Conservation (phyloP, 495 filamentous ascomycete genomes). For the Hypoxylon subgilvum region DNA sequence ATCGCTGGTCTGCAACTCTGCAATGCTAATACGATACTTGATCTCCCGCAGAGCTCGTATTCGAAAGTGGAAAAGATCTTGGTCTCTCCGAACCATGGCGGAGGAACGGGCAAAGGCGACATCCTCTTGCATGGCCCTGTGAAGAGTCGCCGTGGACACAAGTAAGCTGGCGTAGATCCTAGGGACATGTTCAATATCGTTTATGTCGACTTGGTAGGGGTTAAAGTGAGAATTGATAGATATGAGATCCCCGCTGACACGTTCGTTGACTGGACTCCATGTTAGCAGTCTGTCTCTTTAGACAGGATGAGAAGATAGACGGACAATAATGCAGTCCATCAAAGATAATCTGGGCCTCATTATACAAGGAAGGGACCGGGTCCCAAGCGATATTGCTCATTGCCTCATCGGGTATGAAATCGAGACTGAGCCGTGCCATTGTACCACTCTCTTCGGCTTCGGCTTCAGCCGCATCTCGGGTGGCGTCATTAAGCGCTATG, state of each 20-base stretch:
- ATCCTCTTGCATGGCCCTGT: not conserved
- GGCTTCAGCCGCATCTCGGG: constrained; percentile 2
- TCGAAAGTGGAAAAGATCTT: not conserved
- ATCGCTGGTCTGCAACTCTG: not conserved
- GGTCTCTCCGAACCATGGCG: not conserved
- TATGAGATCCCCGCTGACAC: not conserved
- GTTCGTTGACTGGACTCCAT: not conserved
- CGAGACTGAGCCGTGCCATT: constrained; percentile 2
- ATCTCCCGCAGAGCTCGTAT: not conserved
- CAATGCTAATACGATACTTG: not conserved
- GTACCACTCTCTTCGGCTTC: not conserved
- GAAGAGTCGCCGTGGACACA: not conserved
- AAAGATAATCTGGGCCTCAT: not conserved
- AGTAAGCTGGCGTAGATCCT: constrained; percentile 1
- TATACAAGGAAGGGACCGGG: not conserved
- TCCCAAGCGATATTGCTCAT: not conserved
- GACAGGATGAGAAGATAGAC: not conserved
- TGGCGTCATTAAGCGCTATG: constrained; percentile 3
- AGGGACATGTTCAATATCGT: not conserved
- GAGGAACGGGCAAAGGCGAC: not conserved
- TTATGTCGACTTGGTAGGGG: not conserved
- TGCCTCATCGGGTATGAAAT: not conserved
- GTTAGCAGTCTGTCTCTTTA: not conserved
- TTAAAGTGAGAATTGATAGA: not conserved
- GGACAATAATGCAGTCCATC: not conserved